Evolutionary conservation across 139 green algal genomes (phyloP), one percentile per base, ranked within the genome.

Genomic region (Coelastrella sp.): DNA sequence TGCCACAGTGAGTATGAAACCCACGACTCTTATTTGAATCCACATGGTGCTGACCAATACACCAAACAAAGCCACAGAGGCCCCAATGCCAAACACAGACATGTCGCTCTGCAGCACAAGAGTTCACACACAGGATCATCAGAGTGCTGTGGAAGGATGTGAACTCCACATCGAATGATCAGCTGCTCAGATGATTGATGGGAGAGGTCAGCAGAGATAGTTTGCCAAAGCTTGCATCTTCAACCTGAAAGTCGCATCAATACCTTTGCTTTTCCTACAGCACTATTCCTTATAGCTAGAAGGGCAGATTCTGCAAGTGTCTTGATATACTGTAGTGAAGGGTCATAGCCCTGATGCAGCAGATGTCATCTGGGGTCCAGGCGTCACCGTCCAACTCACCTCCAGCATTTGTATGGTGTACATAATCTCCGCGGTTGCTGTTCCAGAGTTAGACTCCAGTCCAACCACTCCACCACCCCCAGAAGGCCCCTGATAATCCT

Each of bases 1-100:
- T 21, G 11, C 40, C 40, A 59, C 5, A 2, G 19, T 80, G 41
- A 80, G 25, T 0, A 80, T 38, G 40, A 80, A 63, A 8, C 72
- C 72, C 8, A 80, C 30, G 2, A 80, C 5, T 11, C 40, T 19
- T 23, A 80, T 63, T 30, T 80, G 72, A 7, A 80, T 17, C 73
- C 73, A 81, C 73, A 81, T 81, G 48, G 73, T 81, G 73, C 73
- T 81, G 48, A 59, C 50, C 13, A 81, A 21, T 5, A 68, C 48
- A 68, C 73, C 48, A 68, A 81, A 81, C 73, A 81, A 19, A 27
- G 73, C 34, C 73, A 81, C 73, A 2, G 48, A 81, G 25, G n/a
- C 73, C 48, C 73, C 73, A 21, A 81, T 81, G n/a, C 48, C 48
- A 25, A 23, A 23, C 37, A 34, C 23, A 6, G 35, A 5, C 73